These are phyloP conservation scores for Alternaria gaisen DNA, from an alignment of 2,329 filamentous ascomycete genomes.

Conservation along the genomic window DNA sequence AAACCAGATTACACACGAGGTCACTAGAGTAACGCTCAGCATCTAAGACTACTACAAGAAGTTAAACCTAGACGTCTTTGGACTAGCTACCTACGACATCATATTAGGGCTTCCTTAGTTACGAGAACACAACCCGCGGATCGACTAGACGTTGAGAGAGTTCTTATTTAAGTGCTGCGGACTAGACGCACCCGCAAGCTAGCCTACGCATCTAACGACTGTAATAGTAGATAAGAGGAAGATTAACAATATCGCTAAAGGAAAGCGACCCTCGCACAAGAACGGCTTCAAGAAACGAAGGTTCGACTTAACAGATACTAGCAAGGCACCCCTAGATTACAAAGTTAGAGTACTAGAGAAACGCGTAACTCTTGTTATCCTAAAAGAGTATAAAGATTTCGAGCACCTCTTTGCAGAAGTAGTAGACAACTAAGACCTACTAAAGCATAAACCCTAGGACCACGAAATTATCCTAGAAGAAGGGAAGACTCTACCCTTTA, in stretches of 20 bases:
- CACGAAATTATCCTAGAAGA: slow-evolving; percentile 4
- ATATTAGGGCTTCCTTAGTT: neutral
- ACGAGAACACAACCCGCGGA: neutral
- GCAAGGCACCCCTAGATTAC: neutral
- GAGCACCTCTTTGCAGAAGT: neutral
- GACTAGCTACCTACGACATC: neutral
- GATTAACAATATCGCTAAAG: neutral
- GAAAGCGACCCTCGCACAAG: neutral
- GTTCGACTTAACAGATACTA: neutral
- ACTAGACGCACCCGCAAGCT: neutral
- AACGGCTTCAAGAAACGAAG: neutral
- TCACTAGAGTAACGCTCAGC: neutral
- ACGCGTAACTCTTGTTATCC: neutral
- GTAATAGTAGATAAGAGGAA: neutral
- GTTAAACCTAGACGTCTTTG: neutral
- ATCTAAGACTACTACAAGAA: neutral
- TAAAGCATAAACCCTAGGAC: slow-evolving; percentile 6
- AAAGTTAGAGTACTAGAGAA: neutral
- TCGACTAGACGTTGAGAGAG: neutral
- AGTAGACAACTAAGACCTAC: neutral
- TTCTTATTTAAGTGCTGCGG: neutral
- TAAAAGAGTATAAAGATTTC: slow-evolving; percentile 2
- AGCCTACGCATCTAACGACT: neutral
- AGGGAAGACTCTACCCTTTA: neutral
- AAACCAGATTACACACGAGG: neutral